Conservation (phyloP, 495 filamentous ascomycete genomes). For the Tuber umbilicatum region DNA sequence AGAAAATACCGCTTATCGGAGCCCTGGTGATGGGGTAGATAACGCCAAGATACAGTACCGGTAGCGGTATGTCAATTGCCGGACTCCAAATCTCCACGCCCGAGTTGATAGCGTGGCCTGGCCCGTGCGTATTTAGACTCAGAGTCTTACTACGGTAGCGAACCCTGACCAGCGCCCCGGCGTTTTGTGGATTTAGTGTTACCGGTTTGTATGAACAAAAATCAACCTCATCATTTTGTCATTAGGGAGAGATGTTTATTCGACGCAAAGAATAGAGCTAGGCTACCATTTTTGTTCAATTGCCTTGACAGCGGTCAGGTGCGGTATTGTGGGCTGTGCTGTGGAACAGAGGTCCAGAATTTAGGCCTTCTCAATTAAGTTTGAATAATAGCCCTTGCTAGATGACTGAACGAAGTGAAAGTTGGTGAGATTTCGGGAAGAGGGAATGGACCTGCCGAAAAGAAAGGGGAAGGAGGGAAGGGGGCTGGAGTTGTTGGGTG, state of each 20-base stretch:
- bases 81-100: neutral
- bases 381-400: neutral
- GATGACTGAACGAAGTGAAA: neutral
- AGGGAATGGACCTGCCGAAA: neutral
- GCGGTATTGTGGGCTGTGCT: neutral
- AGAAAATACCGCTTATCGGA: neutral
- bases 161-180: neutral
- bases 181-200: constrained; percentile 4
- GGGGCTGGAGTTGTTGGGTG: neutral
- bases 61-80: neutral
- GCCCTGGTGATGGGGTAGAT: neutral
- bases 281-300: neutral
- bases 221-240: neutral
- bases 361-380: neutral
- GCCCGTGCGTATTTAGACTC: constrained; percentile 5
- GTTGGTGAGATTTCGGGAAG: neutral
- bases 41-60: neutral
- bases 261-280: neutral
- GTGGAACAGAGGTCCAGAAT: neutral
- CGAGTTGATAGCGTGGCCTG: neutral
- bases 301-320: neutral
- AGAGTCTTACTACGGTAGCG: neutral
- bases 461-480: neutral
- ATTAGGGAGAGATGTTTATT: neutral
- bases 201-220: neutral